Evolutionary conservation across 768 basidiomycete species (phyloP).

Genomic region (Mycena vitilis): DNA sequence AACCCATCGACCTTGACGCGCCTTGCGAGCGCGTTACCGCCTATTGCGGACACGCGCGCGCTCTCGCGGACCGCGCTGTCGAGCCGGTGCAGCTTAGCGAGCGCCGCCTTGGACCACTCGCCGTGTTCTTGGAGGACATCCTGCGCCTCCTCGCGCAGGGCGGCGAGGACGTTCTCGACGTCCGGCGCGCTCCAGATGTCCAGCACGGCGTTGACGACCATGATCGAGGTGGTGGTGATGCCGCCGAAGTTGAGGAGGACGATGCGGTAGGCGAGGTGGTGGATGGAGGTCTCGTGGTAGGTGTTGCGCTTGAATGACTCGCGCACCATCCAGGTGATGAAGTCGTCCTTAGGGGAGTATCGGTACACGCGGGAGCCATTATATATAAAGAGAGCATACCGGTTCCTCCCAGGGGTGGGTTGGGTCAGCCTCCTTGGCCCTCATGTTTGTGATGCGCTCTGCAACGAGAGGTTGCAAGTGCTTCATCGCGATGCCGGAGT

Average conservation of each 20-base stretch:
- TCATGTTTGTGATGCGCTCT: constrained; percentile 28
- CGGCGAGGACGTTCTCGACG: constrained; percentile 3
- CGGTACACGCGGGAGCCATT: background rate
- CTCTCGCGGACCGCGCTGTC: constrained; percentile 33
- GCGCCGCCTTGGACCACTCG: constrained; percentile 27
- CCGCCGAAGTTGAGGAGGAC: constrained; percentile 30
- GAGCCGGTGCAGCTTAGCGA: constrained; percentile 25
- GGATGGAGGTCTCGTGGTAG: constrained; percentile 26
- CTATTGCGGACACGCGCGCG: constrained; percentile 18
- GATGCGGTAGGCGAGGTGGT: constrained; percentile 28
- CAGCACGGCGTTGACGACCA: constrained; percentile 23
- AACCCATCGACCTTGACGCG: constrained; percentile 16
- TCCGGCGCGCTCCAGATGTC: constrained; percentile 31
- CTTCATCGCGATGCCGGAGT: constrained; percentile 26
- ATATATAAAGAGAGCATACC: background rate
- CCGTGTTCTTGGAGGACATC: constrained; percentile 20
- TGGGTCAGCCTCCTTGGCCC: constrained; percentile 22
- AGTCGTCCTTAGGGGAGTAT: constrained; percentile 18
- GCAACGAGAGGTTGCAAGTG: constrained; percentile 24
- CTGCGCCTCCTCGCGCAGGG: constrained; percentile 28
- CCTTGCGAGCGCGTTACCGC: constrained; percentile 21
- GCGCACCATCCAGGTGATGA: constrained; percentile 33
- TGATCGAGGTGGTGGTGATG: constrained; percentile 7
- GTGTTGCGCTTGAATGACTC: constrained; percentile 34
- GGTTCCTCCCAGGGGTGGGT: constrained; percentile 30